Percentiles rank a stretch among this genome's conserved stretches.
These are phyloP conservation scores for Guyanaporus albipodus DNA, from an alignment of 768 basidiomycete species.

Conservation along the genomic window DNA sequence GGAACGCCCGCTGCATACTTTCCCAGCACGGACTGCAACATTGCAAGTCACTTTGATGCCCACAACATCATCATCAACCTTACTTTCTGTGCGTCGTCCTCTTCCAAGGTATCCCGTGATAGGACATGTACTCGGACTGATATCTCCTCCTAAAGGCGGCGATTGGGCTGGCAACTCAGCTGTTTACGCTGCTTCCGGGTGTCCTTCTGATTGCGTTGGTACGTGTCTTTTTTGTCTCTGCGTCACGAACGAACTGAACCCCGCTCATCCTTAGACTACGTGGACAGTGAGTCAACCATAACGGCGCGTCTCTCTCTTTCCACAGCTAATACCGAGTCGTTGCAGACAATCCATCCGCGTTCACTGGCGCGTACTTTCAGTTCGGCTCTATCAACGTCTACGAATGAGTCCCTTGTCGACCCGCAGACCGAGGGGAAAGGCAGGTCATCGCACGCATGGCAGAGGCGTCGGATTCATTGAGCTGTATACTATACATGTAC, in stretches of 20 bases:
- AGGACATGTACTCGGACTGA: too few relatives aligned
- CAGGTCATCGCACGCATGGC: too few relatives aligned
- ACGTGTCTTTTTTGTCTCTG: background rate
- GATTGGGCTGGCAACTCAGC: constrained; percentile 27
- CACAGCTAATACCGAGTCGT: background rate
- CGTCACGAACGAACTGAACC: too few relatives aligned
- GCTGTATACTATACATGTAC: too few relatives aligned
- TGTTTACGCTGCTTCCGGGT: constrained; percentile 29
- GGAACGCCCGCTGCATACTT: constrained; percentile 35
- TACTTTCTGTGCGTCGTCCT: constrained; percentile 33
- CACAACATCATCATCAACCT: constrained; percentile 35
- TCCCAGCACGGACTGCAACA: constrained; percentile 38
- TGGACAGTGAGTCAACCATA: constrained; percentile 21
- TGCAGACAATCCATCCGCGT: constrained; percentile 37
- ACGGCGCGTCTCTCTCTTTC: background rate
- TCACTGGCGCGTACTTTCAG: constrained; percentile 40
- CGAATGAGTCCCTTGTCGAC: too few relatives aligned
- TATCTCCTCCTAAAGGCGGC: constrained; percentile 19
- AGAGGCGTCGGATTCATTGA: too few relatives aligned
- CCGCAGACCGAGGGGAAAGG: too few relatives aligned
- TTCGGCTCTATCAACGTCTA: constrained; percentile 39
- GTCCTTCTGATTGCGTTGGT: constrained; percentile 31
- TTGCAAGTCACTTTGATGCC: constrained; percentile 33
- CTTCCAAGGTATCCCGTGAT: too few relatives aligned
- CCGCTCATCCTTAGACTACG: constrained; percentile 22